phyloP scores from a whole-genome alignment of 352 stramenopile species.

The Phytophthora brassicae region DNA sequence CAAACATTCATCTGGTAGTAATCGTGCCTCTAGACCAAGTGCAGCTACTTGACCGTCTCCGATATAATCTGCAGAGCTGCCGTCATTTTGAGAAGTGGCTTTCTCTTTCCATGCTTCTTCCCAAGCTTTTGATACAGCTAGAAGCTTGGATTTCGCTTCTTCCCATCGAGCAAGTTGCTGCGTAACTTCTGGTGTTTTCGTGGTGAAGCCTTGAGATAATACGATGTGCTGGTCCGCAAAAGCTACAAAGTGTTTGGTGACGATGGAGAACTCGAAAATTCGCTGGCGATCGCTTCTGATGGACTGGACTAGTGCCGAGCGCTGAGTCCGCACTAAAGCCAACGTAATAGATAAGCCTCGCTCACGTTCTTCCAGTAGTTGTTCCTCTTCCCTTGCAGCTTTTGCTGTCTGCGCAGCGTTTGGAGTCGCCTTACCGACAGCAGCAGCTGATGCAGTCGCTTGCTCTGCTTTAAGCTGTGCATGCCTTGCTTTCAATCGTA shows the following conservation, averaged over 20 bases:
- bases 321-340: slow-evolving; percentile 63
- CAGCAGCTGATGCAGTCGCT: slow-evolving; percentile 5
- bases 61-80: slow-evolving; percentile 32
- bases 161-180: slow-evolving; percentile 36
- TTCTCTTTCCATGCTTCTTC: slow-evolving; percentile 33
- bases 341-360: slow-evolving; percentile 77
- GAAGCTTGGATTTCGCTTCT: slow-evolving; percentile 35
- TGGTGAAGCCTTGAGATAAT: slow-evolving; percentile 6
- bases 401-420: slow-evolving; percentile 19
- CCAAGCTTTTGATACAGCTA: slow-evolving; percentile 37
- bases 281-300: slow-evolving; percentile 66
- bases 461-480: slow-evolving; percentile 40
- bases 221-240: slow-evolving; percentile 49
- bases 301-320: slow-evolving; percentile 45
- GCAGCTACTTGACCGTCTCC: slow-evolving; percentile 47
- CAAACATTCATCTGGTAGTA: slow-evolving; percentile 61
- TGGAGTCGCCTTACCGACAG: slow-evolving; percentile 13
- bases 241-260: slow-evolving; percentile 51
- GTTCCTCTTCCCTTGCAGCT: slow-evolving; percentile 53
- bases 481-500: slow-evolving; percentile 58
- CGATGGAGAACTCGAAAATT: slow-evolving; percentile 61
- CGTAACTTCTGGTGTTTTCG: slow-evolving; percentile 9
- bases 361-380: slow-evolving; percentile 76
- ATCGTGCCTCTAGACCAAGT: slow-evolving; percentile 61
- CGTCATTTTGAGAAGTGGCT: slow-evolving; percentile 2